Evolutionary conservation across 257 asterid genomes (phyloP).

Genomic region (Solanum commersonii): DNA sequence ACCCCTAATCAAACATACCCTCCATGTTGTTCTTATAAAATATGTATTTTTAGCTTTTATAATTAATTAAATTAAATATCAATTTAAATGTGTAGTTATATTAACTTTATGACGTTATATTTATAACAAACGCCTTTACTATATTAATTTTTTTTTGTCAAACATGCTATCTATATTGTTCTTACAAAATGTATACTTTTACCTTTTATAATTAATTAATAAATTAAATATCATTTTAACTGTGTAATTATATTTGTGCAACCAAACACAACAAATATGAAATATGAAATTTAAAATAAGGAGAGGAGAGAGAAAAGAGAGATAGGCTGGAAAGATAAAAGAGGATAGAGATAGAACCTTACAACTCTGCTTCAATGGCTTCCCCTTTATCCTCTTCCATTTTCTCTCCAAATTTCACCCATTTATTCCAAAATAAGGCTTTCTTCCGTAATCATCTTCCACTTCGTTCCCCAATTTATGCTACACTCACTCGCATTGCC

Average conservation of each 20-base stretch:
- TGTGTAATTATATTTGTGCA: background rate
- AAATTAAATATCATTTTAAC: too few species aligned
- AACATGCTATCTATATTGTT: too few species aligned
- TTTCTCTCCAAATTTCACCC: slow-evolving; percentile 7
- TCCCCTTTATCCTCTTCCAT: slow-evolving; percentile 34
- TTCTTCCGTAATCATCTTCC: slow-evolving; percentile 3
- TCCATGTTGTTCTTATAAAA: too few species aligned
- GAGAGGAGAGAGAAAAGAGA: background rate
- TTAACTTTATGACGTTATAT: too few species aligned
- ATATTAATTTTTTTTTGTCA: too few species aligned
- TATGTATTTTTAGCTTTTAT: background rate
- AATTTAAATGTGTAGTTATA: too few species aligned
- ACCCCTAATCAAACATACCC: background rate
- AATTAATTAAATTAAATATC: too few species aligned
- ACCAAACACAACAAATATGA: too few species aligned
- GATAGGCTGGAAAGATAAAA: background rate
- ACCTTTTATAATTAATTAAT: background rate
- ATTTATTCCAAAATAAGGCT: background rate
- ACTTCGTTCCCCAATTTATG: slow-evolving; percentile 11
- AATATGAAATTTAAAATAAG: background rate
- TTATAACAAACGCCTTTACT: too few species aligned
- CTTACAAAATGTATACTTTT: too few species aligned
- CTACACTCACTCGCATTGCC: slow-evolving; percentile 26
- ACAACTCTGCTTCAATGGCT: slow-evolving; percentile 42
- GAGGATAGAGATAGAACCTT: slow-evolving; percentile 48